Conservation (phyloP, 805 yeast genomes). For the Wickerhamomyces bovis region DNA sequence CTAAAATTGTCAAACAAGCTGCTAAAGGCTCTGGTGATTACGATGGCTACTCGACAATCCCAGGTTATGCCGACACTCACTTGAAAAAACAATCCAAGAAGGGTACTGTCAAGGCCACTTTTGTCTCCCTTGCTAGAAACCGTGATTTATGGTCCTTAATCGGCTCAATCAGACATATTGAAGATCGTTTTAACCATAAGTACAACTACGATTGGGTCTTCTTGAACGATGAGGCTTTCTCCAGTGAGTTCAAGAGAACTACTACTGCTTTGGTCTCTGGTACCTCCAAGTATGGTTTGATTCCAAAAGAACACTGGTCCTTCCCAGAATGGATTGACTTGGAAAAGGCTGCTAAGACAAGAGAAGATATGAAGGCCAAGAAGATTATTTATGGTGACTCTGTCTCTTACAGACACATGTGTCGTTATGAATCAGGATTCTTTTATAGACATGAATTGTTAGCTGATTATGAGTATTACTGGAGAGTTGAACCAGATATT, state of each 20-base stretch:
- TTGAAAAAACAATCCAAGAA: slow-evolving; percentile 19
- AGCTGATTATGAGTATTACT: slow-evolving; percentile 57
- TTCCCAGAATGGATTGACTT: slow-evolving; percentile 62
- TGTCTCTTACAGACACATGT: slow-evolving; percentile 68
- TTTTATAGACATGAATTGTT: slow-evolving; percentile 61
- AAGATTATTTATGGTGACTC: slow-evolving; percentile 53
- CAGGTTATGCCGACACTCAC: slow-evolving; percentile 13
- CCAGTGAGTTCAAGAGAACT: slow-evolving; percentile 44
- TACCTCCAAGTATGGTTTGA: slow-evolving; percentile 51
- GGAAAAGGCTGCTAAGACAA: slow-evolving; percentile 38
- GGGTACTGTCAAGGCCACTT: slow-evolving; percentile 46
- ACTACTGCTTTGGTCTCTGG: slow-evolving; percentile 54
- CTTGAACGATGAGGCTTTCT: slow-evolving; percentile 62
- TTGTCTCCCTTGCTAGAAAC: slow-evolving; percentile 68
- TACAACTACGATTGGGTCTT: slow-evolving; percentile 77
- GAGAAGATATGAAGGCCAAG: slow-evolving; percentile 38
- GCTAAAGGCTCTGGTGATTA: slow-evolving; percentile 10
- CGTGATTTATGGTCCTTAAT: slow-evolving; percentile 52
- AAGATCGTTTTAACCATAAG: slow-evolving; percentile 58
- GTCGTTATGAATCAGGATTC: slow-evolving; percentile 44
- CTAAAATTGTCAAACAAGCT: slow-evolving; percentile 11
- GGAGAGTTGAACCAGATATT: slow-evolving; percentile 77
- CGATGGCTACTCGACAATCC: slow-evolving; percentile 5
- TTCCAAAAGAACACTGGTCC: slow-evolving; percentile 62
- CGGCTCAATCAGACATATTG: slow-evolving; percentile 56